phyloP scores from a whole-genome alignment of 1,284 basidiomycete species.

The Heterobasidion annosum region DNA sequence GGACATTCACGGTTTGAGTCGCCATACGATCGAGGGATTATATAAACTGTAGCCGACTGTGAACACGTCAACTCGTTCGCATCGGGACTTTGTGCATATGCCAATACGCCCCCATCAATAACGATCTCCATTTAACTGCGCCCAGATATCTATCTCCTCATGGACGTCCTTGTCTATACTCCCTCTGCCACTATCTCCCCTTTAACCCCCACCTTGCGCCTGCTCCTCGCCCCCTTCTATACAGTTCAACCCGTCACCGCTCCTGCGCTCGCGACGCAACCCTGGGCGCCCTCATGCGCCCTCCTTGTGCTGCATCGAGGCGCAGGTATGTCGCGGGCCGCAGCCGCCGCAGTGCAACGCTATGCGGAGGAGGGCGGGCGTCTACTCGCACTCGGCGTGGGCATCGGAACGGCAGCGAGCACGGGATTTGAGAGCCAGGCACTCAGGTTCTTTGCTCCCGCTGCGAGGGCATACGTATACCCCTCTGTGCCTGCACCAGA shows the following conservation, averaged over 20 bases:
- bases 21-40: too few species aligned
- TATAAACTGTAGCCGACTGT: too few species aligned
- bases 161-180: constrained; percentile 6
- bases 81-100: too few species aligned
- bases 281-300: constrained; percentile 71
- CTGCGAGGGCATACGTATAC: background rate
- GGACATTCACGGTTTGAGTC: too few species aligned
- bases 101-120: too few species aligned
- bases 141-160: constrained; percentile 3
- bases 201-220: constrained; percentile 32
- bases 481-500: background rate
- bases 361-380: constrained; percentile 65
- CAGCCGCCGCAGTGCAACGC: constrained; percentile 41
- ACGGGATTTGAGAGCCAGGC: background rate
- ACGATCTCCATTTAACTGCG: too few species aligned
- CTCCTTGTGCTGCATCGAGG: constrained; percentile 52
- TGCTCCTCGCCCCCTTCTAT: constrained; percentile 64
- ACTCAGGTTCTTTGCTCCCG: background rate
- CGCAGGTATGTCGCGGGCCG: constrained; percentile 43
- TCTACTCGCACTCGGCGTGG: constrained; percentile 1
- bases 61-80: too few species aligned
- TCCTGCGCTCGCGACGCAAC: constrained; percentile 51
- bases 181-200: background rate
- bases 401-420: background rate
- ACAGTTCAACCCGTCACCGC: constrained; percentile 63